phyloP scores from a whole-genome alignment of 139 green algal genomes.

The Raphidocelis subcapitata region DNA sequence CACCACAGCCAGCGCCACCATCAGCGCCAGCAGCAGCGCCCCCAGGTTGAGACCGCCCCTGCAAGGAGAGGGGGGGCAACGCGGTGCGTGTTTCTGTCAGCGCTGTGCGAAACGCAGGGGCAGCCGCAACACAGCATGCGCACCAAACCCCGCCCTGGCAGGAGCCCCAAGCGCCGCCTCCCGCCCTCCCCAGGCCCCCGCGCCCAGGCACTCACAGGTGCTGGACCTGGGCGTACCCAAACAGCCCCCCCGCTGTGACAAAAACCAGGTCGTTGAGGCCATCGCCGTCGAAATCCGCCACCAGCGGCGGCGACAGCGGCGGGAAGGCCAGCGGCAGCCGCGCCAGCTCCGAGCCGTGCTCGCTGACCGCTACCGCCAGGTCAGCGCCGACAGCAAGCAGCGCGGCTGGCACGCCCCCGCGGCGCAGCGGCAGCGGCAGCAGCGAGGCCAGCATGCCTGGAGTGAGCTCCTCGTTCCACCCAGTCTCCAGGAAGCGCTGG shows the following conservation, averaged over 20 bases:
- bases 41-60: conserved; percentile 74
- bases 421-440: conserved; percentile 62
- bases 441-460: conserved; percentile 60
- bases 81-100: too few species aligned
- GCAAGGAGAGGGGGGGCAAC: conserved; percentile 24
- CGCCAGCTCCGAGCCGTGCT: conserved; percentile 66
- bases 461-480: background rate
- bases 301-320: conserved; percentile 45
- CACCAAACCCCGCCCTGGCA: too few species aligned
- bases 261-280: conserved; percentile 87
- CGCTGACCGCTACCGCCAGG: conserved; percentile 58
- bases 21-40: conserved; percentile 76
- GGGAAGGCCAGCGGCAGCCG: conserved; percentile 63
- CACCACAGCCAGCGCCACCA: conserved; percentile 81
- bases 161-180: too few species aligned
- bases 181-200: too few species aligned
- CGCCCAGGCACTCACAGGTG: conserved; percentile 29
- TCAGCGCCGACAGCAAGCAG: conserved; percentile 58
- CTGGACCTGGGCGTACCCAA: conserved; percentile 68
- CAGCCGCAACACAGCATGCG: too few species aligned
- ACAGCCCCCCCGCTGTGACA: conserved; percentile 60
- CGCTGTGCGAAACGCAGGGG: background rate
- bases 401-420: conserved; percentile 48
- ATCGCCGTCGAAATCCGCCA: conserved; percentile 90
- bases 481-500: conserved; percentile 14